Conservation (phyloP, 495 filamentous ascomycete genomes). For the Aspergillus hancockii region DNA sequence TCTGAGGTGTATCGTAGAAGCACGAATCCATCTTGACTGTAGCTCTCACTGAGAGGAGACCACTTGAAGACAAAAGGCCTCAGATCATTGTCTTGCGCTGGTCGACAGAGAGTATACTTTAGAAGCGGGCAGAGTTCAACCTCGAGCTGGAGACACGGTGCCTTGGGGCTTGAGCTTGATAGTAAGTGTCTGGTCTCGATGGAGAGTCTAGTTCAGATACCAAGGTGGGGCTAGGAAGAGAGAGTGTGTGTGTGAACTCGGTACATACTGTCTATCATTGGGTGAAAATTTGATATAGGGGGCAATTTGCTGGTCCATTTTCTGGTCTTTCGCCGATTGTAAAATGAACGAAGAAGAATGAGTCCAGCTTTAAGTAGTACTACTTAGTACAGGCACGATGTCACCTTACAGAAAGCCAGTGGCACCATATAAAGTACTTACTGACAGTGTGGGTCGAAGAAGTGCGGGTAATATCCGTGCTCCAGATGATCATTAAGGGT, state of each 20-base stretch:
- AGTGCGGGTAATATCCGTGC: not conserved
- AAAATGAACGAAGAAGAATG: not conserved
- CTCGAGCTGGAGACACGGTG: not conserved
- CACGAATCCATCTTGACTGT: not conserved
- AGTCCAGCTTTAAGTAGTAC: slow-evolving; percentile 1
- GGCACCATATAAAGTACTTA: not conserved
- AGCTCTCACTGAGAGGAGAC: not conserved
- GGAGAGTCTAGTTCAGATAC: not conserved
- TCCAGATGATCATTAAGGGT: not conserved
- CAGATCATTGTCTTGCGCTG: not conserved
- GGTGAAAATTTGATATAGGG: not conserved
- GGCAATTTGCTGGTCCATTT: slow-evolving; percentile 1
- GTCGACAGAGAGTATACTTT: not conserved
- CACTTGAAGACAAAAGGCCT: not conserved
- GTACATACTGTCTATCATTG: slow-evolving; percentile 1
- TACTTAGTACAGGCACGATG: not conserved
- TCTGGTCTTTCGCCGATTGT: not conserved
- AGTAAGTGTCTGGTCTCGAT: not conserved
- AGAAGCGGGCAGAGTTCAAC: not conserved
- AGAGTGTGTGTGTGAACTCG: not conserved
- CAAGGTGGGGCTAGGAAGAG: not conserved
- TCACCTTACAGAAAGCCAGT: not conserved
- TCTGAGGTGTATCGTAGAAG: slow-evolving; percentile 1
- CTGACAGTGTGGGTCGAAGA: not conserved
- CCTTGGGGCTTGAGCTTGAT: not conserved